Conservation (phyloP, 1,139 yeast genomes). For the Yamadazyma dendronema region DNA sequence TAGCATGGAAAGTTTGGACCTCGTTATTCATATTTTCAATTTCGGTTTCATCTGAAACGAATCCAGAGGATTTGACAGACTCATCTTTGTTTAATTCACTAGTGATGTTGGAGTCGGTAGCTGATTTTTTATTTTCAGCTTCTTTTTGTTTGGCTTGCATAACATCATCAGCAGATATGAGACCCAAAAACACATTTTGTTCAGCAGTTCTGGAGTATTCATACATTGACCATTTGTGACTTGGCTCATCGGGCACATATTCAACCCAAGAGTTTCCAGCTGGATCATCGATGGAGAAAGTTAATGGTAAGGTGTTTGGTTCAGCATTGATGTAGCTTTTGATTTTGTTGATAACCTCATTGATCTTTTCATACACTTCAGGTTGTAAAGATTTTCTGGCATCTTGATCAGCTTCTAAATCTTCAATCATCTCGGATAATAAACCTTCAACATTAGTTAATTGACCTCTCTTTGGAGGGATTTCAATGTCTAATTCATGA, state of each 20-base stretch:
- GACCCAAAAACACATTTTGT: constrained; percentile 85
- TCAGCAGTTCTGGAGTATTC: constrained; percentile 86
- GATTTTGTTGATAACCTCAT: constrained; percentile 62
- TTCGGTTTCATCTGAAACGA: constrained; percentile 67
- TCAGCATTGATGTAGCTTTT: constrained; percentile 60
- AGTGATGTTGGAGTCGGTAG: constrained; percentile 32
- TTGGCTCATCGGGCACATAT: constrained; percentile 80
- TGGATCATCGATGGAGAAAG: constrained; percentile 86
- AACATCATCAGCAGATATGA: constrained; percentile 75
- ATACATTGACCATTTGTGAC: constrained; percentile 86
- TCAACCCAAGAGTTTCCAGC: constrained; percentile 98
- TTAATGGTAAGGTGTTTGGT: constrained; percentile 69
- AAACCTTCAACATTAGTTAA: constrained; percentile 91
- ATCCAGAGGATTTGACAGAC: constrained; percentile 47
- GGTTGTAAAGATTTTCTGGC: constrained; percentile 73
- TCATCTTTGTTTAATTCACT: constrained; percentile 20
- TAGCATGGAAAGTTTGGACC: constrained; percentile 88
- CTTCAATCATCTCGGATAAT: constrained; percentile 78
- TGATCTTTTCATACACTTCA: constrained; percentile 72
- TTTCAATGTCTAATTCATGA: constrained; percentile 84
- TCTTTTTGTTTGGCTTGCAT: constrained; percentile 51
- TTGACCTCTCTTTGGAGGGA: constrained; percentile 94
- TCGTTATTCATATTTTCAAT: constrained; percentile 84
- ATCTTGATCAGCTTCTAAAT: constrained; percentile 77
- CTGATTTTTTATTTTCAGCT: constrained; percentile 36